Percentiles rank a stretch among this genome's conserved stretches.
phyloP scores from a whole-genome alignment of 495 filamentous ascomycete genomes.

The Choiromyces venosus region DNA sequence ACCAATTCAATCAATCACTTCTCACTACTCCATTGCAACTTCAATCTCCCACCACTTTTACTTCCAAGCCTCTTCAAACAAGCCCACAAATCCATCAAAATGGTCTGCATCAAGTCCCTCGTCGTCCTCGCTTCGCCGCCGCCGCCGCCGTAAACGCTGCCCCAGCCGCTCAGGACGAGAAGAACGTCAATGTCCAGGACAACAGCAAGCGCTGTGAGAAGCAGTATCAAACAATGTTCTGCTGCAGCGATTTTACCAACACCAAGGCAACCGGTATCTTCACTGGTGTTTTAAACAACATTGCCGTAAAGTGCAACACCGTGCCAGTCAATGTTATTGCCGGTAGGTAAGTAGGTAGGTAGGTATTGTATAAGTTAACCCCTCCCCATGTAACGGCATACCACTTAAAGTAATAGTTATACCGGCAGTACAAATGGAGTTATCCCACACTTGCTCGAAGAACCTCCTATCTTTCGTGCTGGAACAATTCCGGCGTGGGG shows the following conservation, averaged over 20 bases:
- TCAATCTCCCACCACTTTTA: not conserved
- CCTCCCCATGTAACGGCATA: too few relatives aligned
- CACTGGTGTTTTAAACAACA: not conserved
- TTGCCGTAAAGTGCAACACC: not conserved
- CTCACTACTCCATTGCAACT: not conserved
- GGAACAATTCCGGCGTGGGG: too few relatives aligned
- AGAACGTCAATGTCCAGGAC: not conserved
- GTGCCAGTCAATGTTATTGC: not conserved
- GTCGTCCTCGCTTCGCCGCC: not conserved
- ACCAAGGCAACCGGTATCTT: not conserved
- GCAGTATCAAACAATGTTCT: not conserved
- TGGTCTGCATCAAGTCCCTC: not conserved
- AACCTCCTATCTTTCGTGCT: too few relatives aligned
- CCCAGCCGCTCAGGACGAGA: too few relatives aligned
- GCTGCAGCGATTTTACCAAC: not conserved
- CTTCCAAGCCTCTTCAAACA: not conserved
- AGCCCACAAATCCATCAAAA: not conserved
- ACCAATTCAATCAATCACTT: too few relatives aligned
- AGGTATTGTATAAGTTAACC: too few relatives aligned
- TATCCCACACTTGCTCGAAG: too few relatives aligned
- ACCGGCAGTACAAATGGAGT: too few relatives aligned
- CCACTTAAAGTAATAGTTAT: too few relatives aligned
- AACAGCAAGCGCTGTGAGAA: not conserved
- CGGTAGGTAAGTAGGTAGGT: not conserved
- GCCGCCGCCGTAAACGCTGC: not conserved